phyloP scores from a whole-genome alignment of 495 filamentous ascomycete genomes.

The Aspergillus wentii region DNA sequence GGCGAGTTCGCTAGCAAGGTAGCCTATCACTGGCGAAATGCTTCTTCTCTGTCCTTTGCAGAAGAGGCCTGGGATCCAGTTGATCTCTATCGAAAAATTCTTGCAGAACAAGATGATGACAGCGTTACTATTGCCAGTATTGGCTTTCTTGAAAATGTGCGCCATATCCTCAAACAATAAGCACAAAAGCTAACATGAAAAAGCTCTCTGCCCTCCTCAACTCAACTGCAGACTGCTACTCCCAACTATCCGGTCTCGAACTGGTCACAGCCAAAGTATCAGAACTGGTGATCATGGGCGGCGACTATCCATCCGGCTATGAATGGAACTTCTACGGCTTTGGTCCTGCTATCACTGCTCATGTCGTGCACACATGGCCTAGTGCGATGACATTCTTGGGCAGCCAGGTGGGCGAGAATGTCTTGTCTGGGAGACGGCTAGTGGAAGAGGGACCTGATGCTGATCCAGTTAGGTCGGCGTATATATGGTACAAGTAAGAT shows the following conservation, averaged over 20 bases:
- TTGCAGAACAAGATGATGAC: constrained; percentile 24
- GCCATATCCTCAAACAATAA: neutral
- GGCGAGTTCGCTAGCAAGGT: constrained; percentile 33
- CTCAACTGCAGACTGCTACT: constrained; percentile 28
- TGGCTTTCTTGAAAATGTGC: constrained; percentile 20
- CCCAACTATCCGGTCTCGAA: constrained; percentile 23
- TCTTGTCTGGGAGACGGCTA: constrained; percentile 29
- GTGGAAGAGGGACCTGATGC: constrained; percentile 18
- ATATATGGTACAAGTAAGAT: constrained; percentile 30
- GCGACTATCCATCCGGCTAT: constrained; percentile 34
- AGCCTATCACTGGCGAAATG: constrained; percentile 31
- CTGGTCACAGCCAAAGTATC: constrained; percentile 35
- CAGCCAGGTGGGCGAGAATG: constrained; percentile 25
- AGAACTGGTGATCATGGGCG: constrained; percentile 45
- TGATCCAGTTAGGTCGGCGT: constrained; percentile 37
- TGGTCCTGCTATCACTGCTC: constrained; percentile 23
- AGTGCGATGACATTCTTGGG: constrained; percentile 29
- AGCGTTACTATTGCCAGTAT: constrained; percentile 42
- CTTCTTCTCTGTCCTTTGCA: constrained; percentile 21
- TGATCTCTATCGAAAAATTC: constrained; percentile 32
- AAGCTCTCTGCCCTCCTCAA: constrained; percentile 34
- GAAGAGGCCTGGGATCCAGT: constrained; percentile 38
- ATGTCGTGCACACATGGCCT: constrained; percentile 38
- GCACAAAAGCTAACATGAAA: no score
- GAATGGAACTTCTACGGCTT: constrained; percentile 40